Conservation (phyloP, 768 basidiomycete species). For the Lentinula sp. region DNA sequence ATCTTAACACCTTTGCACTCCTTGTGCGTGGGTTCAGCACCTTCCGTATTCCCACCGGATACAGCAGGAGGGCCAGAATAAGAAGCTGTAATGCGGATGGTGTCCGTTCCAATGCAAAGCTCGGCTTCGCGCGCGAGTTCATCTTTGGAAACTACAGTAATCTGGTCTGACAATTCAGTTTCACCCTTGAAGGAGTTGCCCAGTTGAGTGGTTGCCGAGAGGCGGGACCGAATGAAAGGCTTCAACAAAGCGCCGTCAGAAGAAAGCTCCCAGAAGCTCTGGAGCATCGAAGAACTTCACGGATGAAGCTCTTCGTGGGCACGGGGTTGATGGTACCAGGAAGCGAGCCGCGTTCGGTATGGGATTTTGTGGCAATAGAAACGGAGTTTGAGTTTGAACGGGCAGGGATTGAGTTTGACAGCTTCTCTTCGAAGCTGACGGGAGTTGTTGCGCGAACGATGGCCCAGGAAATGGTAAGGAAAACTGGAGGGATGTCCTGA, state of each 20-base stretch:
- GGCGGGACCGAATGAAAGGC: constrained; percentile 56
- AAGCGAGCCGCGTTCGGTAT: constrained; percentile 4
- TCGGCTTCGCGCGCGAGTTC: constrained; percentile 36
- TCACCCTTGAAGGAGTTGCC: constrained; percentile 36
- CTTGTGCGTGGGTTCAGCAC: too few species aligned
- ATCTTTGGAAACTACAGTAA: constrained; percentile 36
- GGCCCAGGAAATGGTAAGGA: constrained; percentile 30
- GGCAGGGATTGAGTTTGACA: constrained; percentile 24
- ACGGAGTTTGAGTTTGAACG: neutral
- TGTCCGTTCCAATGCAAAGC: too few species aligned
- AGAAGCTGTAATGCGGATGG: too few species aligned
- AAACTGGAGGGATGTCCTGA: constrained; percentile 63
- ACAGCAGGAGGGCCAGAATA: too few species aligned
- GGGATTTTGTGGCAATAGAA: neutral
- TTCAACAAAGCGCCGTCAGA: constrained; percentile 85
- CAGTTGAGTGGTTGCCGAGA: constrained; percentile 54
- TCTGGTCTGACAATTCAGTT: constrained; percentile 33
- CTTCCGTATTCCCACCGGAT: too few species aligned
- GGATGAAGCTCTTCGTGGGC: constrained; percentile 74
- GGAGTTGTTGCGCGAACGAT: constrained; percentile 19
- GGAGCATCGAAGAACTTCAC: constrained; percentile 83
- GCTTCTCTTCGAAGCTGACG: constrained; percentile 4
- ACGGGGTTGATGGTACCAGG: constrained; percentile 28
- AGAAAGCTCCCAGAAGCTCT: constrained; percentile 78
- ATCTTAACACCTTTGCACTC: too few species aligned